These are phyloP conservation scores for Echeveria elegans DNA, from an alignment of 164 flowering plant species.

Conservation along the genomic window DNA sequence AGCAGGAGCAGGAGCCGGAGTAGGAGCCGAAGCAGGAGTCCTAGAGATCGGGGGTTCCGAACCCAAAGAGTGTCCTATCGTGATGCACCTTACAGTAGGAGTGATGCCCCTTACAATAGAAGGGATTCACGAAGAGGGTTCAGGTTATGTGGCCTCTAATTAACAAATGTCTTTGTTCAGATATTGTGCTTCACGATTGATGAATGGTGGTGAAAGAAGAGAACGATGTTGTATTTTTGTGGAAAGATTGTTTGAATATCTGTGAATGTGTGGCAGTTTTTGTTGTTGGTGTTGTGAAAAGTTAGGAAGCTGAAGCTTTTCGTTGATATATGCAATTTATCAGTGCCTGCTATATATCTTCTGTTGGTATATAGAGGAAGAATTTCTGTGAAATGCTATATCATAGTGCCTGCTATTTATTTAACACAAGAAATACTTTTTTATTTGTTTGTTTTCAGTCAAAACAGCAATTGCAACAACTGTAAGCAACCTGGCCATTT, in stretches of 20 bases:
- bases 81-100: conserved; percentile 38
- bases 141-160: conserved; percentile 35
- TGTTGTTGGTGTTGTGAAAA: no score
- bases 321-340: no score
- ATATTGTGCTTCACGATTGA: not conserved
- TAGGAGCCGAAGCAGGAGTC: conserved; percentile 31
- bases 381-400: no score
- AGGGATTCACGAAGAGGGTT: conserved; percentile 38
- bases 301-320: no score
- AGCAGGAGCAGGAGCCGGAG: conserved; percentile 32
- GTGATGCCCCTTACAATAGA: no score
- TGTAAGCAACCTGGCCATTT: conserved; percentile 65
- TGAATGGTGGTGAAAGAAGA: not conserved
- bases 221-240: not conserved
- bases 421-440: not conserved
- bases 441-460: conserved; percentile 21
- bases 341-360: no score
- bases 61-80: conserved; percentile 34
- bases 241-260: not conserved
- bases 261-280: not conserved
- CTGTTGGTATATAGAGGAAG: no score
- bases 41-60: conserved; percentile 39
- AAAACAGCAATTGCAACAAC: conserved; percentile 46
- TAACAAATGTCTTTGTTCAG: conserved; percentile 1
- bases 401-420: not conserved